Conservation (phyloP, 2,329 filamentous ascomycete species). For the Diaporthe citrichinensis region DNA sequence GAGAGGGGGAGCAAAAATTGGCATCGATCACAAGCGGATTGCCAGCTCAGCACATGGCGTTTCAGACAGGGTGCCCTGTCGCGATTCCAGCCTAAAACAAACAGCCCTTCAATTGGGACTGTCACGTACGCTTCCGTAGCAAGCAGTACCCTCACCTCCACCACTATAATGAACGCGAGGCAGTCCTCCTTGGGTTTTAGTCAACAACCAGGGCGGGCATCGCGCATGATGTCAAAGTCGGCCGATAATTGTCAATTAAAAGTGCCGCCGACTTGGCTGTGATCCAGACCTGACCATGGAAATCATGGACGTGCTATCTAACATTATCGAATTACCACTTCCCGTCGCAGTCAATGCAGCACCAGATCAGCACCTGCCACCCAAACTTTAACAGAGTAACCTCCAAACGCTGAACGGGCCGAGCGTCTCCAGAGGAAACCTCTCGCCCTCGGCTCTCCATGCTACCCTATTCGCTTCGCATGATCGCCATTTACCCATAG, state of each 20-base stretch:
- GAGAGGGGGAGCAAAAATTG: slow-evolving; percentile 7
- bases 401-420: background rate
- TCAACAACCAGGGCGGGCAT: background rate
- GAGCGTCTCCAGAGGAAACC: slow-evolving; percentile 7
- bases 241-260: slow-evolving; percentile 18
- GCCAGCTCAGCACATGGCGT: slow-evolving; percentile 18
- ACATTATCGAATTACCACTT: slow-evolving; percentile 29
- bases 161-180: background rate
- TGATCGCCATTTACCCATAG: slow-evolving; percentile 11
- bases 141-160: slow-evolving; percentile 26
- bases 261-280: slow-evolving; percentile 29
- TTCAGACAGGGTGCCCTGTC: slow-evolving; percentile 19
- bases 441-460: slow-evolving; percentile 6
- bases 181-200: background rate
- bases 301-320: slow-evolving; percentile 1
- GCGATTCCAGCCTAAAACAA: slow-evolving; percentile 22
- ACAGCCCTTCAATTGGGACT: slow-evolving; percentile 7
- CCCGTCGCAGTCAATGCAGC: slow-evolving; percentile 19
- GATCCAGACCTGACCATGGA: slow-evolving; percentile 12
- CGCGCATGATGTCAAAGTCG: slow-evolving; percentile 25
- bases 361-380: background rate
- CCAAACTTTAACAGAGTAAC: background rate
- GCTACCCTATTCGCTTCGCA: slow-evolving; percentile 14
- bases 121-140: background rate
- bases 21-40: slow-evolving; percentile 22